A percentile compares a stretch with the other conserved stretches of the same genome.
phyloP scores from a whole-genome alignment of 2,329 filamentous ascomycete genomes.

The Curvularia hawaiiensis region DNA sequence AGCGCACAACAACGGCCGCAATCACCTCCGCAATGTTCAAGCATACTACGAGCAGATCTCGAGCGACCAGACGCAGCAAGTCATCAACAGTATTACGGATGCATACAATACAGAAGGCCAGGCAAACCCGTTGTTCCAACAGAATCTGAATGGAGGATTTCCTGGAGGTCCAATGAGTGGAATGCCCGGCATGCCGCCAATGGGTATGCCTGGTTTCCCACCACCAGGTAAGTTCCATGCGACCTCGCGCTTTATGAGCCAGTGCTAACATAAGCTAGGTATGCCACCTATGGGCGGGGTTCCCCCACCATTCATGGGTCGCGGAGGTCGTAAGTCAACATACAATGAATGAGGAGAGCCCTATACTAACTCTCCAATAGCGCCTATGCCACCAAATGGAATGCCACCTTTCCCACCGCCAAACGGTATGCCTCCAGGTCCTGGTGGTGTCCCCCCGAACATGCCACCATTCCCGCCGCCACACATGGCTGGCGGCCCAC shows the following conservation, averaged over 20 bases:
- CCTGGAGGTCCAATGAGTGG: slow-evolving; percentile 35
- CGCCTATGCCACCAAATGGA: slow-evolving; percentile 37
- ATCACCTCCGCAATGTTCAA: slow-evolving; percentile 95
- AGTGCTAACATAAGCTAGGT: slow-evolving; percentile 25
- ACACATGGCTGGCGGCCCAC: slow-evolving; percentile 30
- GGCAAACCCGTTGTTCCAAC: slow-evolving; percentile 78
- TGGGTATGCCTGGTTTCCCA: slow-evolving; percentile 28
- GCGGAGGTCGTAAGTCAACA: slow-evolving; percentile 45
- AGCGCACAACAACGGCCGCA: slow-evolving; percentile 94
- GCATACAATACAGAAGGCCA: slow-evolving; percentile 96
- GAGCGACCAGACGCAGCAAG: slow-evolving; percentile 96
- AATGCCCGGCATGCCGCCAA: slow-evolving; percentile 28
- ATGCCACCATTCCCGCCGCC: slow-evolving; percentile 50
- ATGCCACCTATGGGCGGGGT: slow-evolving; percentile 40
- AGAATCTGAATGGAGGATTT: slow-evolving; percentile 56
- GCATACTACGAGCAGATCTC: slow-evolving; percentile 99
- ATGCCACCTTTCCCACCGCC: slow-evolving; percentile 42
- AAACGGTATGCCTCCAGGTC: slow-evolving; percentile 42
- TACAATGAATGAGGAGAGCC: not conserved
- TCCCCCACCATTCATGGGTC: slow-evolving; percentile 50
- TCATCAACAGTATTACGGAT: slow-evolving; percentile 96
- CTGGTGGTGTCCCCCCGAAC: slow-evolving; percentile 34
- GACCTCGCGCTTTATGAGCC: not conserved
- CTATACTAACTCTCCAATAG: slow-evolving; percentile 13
- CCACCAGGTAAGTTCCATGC: slow-evolving; percentile 24